Conservation (phyloP, 2,329 filamentous ascomycete species). For the Aspergillus sojae region DNA sequence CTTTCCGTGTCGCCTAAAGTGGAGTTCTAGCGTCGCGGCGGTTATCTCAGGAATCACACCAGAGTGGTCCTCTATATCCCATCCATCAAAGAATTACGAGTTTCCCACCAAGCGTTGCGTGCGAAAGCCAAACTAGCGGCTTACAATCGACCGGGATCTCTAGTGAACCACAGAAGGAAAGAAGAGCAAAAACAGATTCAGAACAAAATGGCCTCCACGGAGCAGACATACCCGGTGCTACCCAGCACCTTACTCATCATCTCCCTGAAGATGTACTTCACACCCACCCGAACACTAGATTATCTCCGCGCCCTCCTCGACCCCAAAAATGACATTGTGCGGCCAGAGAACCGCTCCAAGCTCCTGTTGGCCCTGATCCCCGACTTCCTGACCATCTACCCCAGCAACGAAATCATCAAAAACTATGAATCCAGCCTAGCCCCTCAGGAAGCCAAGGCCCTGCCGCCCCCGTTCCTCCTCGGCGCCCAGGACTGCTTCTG, state of each 20-base stretch:
- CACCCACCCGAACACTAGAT: slow-evolving; percentile 53
- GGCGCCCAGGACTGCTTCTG: slow-evolving; percentile 78
- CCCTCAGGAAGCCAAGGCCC: slow-evolving; percentile 29
- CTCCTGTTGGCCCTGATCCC: slow-evolving; percentile 77
- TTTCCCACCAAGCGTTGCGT: not conserved
- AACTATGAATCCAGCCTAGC: slow-evolving; percentile 29
- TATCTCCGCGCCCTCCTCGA: slow-evolving; percentile 57
- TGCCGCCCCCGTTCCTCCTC: slow-evolving; percentile 56
- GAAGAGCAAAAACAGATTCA: too few relatives aligned
- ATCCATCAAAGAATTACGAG: not conserved
- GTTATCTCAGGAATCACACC: slow-evolving; percentile 1
- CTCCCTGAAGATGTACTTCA: slow-evolving; percentile 45
- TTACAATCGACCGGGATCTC: not conserved
- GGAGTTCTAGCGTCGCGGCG: slow-evolving; percentile 6
- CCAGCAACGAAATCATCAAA: slow-evolving; percentile 44
- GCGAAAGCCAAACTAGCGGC: not conserved
- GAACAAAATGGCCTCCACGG: not conserved
- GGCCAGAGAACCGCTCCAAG: slow-evolving; percentile 48
- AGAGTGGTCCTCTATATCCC: not conserved
- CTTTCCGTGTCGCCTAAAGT: slow-evolving; percentile 1
- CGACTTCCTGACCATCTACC: slow-evolving; percentile 70
- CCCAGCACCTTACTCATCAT: slow-evolving; percentile 43
- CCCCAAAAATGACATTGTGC: slow-evolving; percentile 49
- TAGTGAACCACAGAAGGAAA: not conserved
- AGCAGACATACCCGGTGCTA: slow-evolving; percentile 32